Evolutionary conservation across 169 alveolate genomes (phyloP).

Genomic region (Plasmodium knowlesi): DNA sequence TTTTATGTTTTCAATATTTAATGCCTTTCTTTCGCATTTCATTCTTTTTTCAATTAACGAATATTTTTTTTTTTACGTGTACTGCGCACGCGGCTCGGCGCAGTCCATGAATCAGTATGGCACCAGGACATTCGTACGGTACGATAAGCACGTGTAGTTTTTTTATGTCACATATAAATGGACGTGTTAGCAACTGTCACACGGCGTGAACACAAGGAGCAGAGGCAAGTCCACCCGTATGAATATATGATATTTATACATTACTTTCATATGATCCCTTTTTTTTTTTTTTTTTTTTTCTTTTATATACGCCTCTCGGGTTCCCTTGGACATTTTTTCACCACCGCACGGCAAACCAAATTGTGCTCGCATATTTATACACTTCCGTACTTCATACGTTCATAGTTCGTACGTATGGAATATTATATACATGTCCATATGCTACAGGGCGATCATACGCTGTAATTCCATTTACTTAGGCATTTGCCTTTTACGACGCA

Average conservation of each 20-base stretch:
- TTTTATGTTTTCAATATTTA: background rate
- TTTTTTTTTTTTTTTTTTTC: too few relatives aligned
- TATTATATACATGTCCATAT: background rate
- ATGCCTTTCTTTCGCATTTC: background rate
- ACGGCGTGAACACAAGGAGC: background rate
- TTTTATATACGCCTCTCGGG: background rate
- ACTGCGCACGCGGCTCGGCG: background rate
- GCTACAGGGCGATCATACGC: background rate
- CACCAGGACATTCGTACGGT: background rate
- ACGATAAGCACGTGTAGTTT: too few relatives aligned
- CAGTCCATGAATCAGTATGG: background rate
- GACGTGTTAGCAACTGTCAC: background rate
- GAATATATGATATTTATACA: background rate
- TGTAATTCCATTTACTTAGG: too few relatives aligned
- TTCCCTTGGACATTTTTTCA: background rate
- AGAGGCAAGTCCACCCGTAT: background rate
- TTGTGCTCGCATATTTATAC: too few relatives aligned
- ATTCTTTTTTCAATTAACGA: background rate
- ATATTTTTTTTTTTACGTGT: background rate
- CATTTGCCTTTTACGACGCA: background rate
- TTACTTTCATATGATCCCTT: background rate
- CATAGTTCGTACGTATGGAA: background rate
- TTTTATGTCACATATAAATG: background rate
- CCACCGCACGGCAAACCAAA: background rate
- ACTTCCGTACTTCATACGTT: background rate